phyloP scores from a whole-genome alignment of 495 filamentous ascomycete species.

The Lasiosphaeria hispida region DNA sequence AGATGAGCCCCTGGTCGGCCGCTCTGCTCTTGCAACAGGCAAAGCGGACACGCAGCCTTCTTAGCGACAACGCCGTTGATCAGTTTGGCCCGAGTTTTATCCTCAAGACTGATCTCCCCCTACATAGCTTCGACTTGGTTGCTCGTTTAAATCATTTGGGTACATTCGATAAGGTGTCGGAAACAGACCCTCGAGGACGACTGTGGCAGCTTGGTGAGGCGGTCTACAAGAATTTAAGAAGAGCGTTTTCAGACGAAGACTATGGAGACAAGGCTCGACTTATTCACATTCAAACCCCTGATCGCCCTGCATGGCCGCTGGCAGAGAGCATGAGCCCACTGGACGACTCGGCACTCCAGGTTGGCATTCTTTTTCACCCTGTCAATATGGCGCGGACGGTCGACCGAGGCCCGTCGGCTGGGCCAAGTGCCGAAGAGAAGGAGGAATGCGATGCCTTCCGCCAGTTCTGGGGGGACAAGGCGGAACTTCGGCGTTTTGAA shows the following conservation, averaged over 20 bases:
- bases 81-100: conserved; percentile 85
- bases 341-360: conserved; percentile 40
- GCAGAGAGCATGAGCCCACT: conserved; percentile 21
- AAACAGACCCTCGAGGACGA: conserved; percentile 32
- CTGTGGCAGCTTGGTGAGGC: conserved; percentile 40
- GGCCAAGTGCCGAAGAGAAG: conserved; percentile 62
- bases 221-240: conserved; percentile 61
- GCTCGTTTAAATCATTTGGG: conserved; percentile 27
- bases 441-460: conserved; percentile 64
- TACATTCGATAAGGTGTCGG: conserved; percentile 13
- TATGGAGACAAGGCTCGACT: conserved; percentile 65
- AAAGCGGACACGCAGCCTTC: conserved; percentile 61
- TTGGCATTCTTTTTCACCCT: conserved; percentile 71
- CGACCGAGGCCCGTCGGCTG: conserved; percentile 76
- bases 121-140: conserved; percentile 69
- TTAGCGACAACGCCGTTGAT: conserved; percentile 71
- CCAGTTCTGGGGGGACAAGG: conserved; percentile 74
- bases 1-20: conserved; percentile 89
- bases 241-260: conserved; percentile 52
- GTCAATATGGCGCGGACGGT: conserved; percentile 67
- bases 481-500: conserved; percentile 72
- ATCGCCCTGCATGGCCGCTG: conserved; percentile 41
- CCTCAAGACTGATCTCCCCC: conserved; percentile 61
- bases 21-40: conserved; percentile 67
- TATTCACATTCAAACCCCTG: conserved; percentile 55